Percentiles rank a stretch among this genome's conserved stretches.
These are phyloP conservation scores for Pythium utonaiense DNA, from an alignment of 352 stramenopile species.

Conservation along the genomic window DNA sequence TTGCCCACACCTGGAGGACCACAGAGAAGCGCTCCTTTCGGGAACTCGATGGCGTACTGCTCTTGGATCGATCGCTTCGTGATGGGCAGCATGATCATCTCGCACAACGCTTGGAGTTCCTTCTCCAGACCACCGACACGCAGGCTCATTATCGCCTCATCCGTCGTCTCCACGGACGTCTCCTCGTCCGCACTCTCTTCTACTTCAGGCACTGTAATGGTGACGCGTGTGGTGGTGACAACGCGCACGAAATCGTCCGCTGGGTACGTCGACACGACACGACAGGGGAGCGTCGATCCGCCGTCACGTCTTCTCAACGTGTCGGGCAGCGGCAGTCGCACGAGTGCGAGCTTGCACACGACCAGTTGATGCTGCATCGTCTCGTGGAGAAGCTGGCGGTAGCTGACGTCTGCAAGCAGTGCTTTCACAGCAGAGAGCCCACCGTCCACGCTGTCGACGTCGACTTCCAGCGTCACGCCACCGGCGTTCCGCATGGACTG, in stretches of 20 bases:
- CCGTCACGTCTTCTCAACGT: background rate
- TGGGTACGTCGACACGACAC: conserved; percentile 24
- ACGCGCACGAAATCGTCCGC: conserved; percentile 25
- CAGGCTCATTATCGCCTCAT: background rate
- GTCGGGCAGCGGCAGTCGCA: conserved; percentile 33
- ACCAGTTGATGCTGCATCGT: conserved; percentile 52
- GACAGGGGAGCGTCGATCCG: conserved; percentile 7
- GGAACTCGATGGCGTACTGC: conserved; percentile 48
- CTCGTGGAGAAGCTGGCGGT: conserved; percentile 48
- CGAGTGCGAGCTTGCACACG: conserved; percentile 33
- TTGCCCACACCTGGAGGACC: conserved; percentile 79
- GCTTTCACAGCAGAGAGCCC: conserved; percentile 10
- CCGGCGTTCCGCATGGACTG: conserved; percentile 35
- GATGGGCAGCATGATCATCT: conserved; percentile 71
- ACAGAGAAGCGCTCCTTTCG: conserved; percentile 67
- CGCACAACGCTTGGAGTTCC: conserved; percentile 51
- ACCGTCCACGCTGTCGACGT: conserved; percentile 1
- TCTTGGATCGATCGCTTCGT: conserved; percentile 30
- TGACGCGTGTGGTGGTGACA: conserved; percentile 47
- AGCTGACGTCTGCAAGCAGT: conserved; percentile 35
- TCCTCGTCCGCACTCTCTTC: background rate
- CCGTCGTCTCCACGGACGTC: background rate
- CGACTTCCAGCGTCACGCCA: conserved; percentile 50
- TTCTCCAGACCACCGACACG: conserved; percentile 60
- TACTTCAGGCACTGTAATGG: conserved; percentile 32